Base-by-base conservation (phyloP, 306 rosid genomes). In the Vigna trinervia region DNA sequence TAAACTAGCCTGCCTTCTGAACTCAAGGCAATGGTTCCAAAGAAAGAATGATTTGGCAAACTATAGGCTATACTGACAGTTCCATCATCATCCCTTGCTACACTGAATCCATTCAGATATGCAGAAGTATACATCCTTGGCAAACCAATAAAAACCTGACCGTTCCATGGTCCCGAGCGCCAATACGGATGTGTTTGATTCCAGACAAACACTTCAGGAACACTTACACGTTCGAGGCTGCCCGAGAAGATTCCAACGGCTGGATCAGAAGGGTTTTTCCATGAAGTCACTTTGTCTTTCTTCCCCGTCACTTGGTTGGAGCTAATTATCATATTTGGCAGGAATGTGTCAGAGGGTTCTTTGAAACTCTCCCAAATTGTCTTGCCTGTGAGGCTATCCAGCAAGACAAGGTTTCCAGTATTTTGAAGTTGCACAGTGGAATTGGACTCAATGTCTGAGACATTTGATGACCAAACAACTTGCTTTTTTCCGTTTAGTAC, bases 321-420 rank as follows among this genome's bases (percentile, higher is more conserved):
- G 15, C 4, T 45, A 12, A 45, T 45, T 11, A 45, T 45, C 50
- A 45, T 45, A 12, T 12, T 45, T 45, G 50, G 50, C 14, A 45
- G 50, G 50, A 45, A 12, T 32, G 60, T 6, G 23, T 85, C 8
- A 15, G 80, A 14, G 8, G 89, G 87, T 12, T 82, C 12, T 12
- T 79, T 34, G 73, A 82, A 77, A 71, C 90, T 88, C 69, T 80
- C 75, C 90, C 92, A 88, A 34, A 80, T 6, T 12, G 22, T 4
- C 36, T 4, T 12, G 3, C 80, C 80, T 0, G 80, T 70, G 5
- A 32, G 7, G 15, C 61, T 8, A 52, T 77, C 85, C 43, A 15
- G 38, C 81, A 88, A 56, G 12, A 84, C 76, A 23, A 88, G 79
- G 71, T 86, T 84, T 15, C 92, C 90, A 0, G 78, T 19, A 47